Base-by-base conservation (phyloP, 345 rosid species). In the Litchi chinensis region DNA sequence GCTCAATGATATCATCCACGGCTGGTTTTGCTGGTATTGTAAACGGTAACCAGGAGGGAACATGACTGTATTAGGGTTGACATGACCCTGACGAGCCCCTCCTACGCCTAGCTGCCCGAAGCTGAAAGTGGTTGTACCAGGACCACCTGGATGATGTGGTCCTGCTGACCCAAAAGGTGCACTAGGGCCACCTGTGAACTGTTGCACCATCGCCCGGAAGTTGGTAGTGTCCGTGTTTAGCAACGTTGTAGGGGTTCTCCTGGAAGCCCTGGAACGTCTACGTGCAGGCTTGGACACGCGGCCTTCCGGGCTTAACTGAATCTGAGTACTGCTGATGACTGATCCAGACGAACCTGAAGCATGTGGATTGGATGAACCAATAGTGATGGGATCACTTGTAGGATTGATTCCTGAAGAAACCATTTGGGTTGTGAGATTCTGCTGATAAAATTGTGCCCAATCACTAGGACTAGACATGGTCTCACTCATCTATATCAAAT, bases 191-290 rank as follows among this genome's bases (percentile, higher is more conserved):
- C 99, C 99, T 0, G 99, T 96, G 87, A 89, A 96, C 37, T 93
- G 99, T 50, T 96, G 99, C 65, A 96, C 99, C 97, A 96, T 89
- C 83, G 98, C 97, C 1, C 99, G 86, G 84, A 96, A 96, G 68
- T 96, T 96, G 0, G 95, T 75, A 10, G 98, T 90, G 86, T 96
- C 98, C 3, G 99, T 96, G 80, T 91, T 94, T 62, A 96, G 87
- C 56, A 94, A 84, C n/a, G 99, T 94, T 67, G 99, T 94, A 0
- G 99, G 99, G 77, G 98, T 94, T 75, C 99, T 80, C 70, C 99
- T 87, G 12, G 99, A 96, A 3, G 99, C 99, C 79, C 99, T 89
- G 2, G 97, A 90, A 72, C 99, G 84, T 79, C 95, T 83, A n/a
- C 99, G 92, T 12, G 84, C 68, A 3, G 98, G 97, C 86, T 90